These are phyloP conservation scores for Podospora didyma DNA, from an alignment of 495 filamentous ascomycete genomes.

Conservation along the genomic window DNA sequence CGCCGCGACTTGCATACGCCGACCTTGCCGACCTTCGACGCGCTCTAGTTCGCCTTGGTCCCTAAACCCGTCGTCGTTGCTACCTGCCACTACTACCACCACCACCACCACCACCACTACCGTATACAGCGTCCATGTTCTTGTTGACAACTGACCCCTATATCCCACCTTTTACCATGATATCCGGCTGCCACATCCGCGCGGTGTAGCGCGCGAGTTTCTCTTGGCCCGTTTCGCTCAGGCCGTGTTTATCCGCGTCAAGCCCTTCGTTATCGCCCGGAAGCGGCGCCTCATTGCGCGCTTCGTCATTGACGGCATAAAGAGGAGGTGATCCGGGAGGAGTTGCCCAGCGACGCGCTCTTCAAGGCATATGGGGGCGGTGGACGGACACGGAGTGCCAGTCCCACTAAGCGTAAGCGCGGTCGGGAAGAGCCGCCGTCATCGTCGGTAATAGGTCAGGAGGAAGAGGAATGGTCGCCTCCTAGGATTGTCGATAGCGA, in stretches of 20 bases:
- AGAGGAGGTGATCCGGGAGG: neutral
- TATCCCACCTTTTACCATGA: neutral
- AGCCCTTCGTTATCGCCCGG: neutral
- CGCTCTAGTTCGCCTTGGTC: neutral
- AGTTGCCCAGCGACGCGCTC: neutral
- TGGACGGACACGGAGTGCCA: neutral
- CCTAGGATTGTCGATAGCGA: neutral
- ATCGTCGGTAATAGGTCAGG: neutral
- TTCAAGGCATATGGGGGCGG: neutral
- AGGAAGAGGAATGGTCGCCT: neutral
- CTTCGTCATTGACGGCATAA: neutral
- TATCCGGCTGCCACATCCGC: neutral
- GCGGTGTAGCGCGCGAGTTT: neutral
- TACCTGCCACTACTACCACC: no score
- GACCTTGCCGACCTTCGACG: neutral
- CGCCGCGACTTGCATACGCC: conserved; percentile 1
- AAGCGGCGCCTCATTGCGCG: neutral
- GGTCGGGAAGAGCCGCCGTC: neutral
- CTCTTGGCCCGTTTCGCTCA: conserved; percentile 5
- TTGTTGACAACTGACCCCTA: neutral
- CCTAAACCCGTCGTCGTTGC: neutral
- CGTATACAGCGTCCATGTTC: neutral
- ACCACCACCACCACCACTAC: neutral
- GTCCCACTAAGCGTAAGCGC: neutral
- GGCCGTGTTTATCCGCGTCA: conserved; percentile 2